Evolutionary conservation across 768 basidiomycete genomes (phyloP), one percentile per base, ranked within the genome.

Genomic region (Rhizopogon salebrosus): DNA sequence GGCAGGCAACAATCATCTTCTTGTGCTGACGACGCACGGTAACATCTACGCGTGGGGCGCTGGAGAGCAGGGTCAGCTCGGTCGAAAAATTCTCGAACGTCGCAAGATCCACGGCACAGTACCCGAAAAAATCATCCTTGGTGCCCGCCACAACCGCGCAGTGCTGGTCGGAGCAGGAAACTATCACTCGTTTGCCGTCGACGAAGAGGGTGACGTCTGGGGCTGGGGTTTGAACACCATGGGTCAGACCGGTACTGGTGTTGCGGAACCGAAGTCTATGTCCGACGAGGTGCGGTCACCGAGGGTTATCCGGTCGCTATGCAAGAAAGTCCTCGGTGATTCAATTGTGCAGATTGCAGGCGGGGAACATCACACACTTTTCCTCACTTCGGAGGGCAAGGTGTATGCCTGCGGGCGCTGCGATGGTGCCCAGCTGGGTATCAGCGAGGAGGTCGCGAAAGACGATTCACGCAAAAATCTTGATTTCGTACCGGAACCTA

Each of bases 151-250:
- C 24, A 80, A 85, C 52, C 80, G 83, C 53, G 82, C 84, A 41
- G 83, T 85, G 11, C 72, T 71, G 38, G 73, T 98, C 55, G 92
- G 92, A 4, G 80, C 92, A 0, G 95, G 95, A 6, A 78, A 79
- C 48, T 90, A 84, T 69, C 88, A 91, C 62, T 95, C 92, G 0
- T 98, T 97, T 62, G 95, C 94, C 3, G 83, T 98, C 52, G 87
- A 93, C 65, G 80, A 87, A 49, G 72, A 76, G 6, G 94, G 92
- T 26, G 81, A 79, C 45, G 88, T 95, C 8, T 98, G 87, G 85
- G 92, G 83, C 11, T 98, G 95, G 95, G 95, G 95, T n/a, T 75
- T 94, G 54, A 97, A 98, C 68, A 90, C 75, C 69, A 89, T 79
- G 85, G 94, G 87, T 26, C 89, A 92, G 68, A 83, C 82, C 1